Base-by-base conservation (phyloP, 352 stramenopile genomes). In the Phytophthora aleatoria region DNA sequence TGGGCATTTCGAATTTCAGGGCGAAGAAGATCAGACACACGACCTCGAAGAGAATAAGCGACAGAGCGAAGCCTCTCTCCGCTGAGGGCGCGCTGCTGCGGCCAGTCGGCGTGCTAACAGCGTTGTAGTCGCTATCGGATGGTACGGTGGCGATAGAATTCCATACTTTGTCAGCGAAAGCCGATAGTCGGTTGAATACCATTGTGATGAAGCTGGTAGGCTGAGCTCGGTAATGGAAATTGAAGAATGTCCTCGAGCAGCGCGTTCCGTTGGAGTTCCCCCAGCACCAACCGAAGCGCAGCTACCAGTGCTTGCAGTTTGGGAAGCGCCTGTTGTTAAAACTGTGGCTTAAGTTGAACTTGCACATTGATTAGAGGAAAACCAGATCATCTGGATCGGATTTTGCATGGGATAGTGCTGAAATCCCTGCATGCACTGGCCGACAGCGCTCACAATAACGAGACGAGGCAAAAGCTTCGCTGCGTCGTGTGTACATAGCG, bases 21-120 rank as follows among this genome's bases (percentile, higher is more conserved):
- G 51, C 61, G 30, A 68, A 68, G 28, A 68, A 54, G 52, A 68
- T 33, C 20, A 68, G 30, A 49, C 61, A 68, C 52, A 68, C 30
- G 12, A 39, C 38, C 24, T 68, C 44, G 36, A 68, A 68, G 2
- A 58, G 24, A 1, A 56, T 24, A 11, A 61, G 16, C 28, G 61
- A 68, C 16, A 61, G 12, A 5, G 53, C 61, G 45, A 68, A 68
- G 28, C 35, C 30, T 39, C 47, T 68, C 30, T 61, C 60, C 11
- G n/a, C 16, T 5, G 20, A 24, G 3, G 38, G 33, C 1, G 57
- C 11, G 6, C 33, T 51, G 38, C 43, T 50, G 31, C 28, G 28
- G 16, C 26, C 52, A 43, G 50, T 59, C 6, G 63, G 63, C 5
- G 57, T 71, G 6, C 20, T 28, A 8, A 59, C 50, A 5, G 48